Conservation (phyloP, 2,329 filamentous ascomycete species). For the Byssothecium circinans region DNA sequence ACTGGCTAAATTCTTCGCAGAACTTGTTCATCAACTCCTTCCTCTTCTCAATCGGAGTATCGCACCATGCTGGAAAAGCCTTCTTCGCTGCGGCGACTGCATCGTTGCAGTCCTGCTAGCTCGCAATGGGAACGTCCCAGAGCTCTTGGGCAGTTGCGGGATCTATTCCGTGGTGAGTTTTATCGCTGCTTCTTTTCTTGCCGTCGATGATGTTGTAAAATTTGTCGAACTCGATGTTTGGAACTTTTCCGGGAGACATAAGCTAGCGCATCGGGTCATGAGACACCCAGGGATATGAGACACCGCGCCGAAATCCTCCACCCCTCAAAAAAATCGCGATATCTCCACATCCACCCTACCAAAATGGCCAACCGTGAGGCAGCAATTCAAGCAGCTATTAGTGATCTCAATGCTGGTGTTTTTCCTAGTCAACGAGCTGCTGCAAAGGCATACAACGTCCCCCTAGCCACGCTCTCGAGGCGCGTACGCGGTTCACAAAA, state of each 20-base stretch:
- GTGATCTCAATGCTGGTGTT: no score
- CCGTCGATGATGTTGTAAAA: conserved; percentile 59
- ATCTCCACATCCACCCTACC: no score
- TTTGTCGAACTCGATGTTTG: conserved; percentile 44
- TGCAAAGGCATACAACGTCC: no score
- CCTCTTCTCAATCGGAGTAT: conserved; percentile 36
- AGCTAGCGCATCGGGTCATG: no score
- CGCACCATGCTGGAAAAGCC: conserved; percentile 53
- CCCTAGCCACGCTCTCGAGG: no score
- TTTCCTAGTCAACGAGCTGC: no score
- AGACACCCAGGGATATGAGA: no score
- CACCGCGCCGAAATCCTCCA: no score
- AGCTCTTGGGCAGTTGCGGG: conserved; percentile 54
- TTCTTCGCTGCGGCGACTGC: conserved; percentile 53
- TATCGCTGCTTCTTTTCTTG: conserved; percentile 47
- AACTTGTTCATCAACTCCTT: conserved; percentile 36
- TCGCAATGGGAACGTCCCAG: conserved; percentile 55
- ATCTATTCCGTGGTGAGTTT: conserved; percentile 53
- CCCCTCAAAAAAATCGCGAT: no score
- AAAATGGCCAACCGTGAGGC: no score
- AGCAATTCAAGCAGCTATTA: no score
- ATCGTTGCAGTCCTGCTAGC: conserved; percentile 53
- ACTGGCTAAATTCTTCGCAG: conserved; percentile 25
- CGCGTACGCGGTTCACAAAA: no score
- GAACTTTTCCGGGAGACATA: conserved; percentile 51